These are phyloP conservation scores for Penicillium aurantiogriseum DNA, from an alignment of 2,329 filamentous ascomycete genomes.

Conservation along the genomic window DNA sequence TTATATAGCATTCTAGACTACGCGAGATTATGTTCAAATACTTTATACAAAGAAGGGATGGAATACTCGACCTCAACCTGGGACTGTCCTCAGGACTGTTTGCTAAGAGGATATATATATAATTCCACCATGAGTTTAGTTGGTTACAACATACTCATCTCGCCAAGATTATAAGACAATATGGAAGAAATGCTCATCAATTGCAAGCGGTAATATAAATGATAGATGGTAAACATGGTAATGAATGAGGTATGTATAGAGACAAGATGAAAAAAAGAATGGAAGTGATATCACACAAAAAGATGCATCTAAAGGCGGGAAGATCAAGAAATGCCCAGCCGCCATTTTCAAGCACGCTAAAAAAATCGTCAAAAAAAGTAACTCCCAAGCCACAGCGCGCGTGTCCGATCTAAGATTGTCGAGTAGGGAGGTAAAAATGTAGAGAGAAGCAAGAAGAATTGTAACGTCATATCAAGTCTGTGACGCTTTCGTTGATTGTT, in stretches of 20 bases:
- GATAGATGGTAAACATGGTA: slow-evolving; percentile 8
- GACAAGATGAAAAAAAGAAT: slow-evolving; percentile 10
- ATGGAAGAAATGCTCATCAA: slow-evolving; percentile 1
- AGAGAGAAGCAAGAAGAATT: background rate
- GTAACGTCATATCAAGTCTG: slow-evolving; percentile 1
- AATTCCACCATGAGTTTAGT: too few species aligned
- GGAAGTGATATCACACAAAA: slow-evolving; percentile 11
- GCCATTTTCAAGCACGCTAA: slow-evolving; percentile 13
- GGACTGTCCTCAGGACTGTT: background rate
- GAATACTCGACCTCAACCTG: background rate
- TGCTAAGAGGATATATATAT: background rate
- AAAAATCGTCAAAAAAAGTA: slow-evolving; percentile 9
- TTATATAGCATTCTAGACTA: background rate
- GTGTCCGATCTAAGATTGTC: slow-evolving; percentile 5
- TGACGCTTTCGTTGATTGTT: slow-evolving; percentile 4
- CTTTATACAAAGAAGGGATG: background rate
- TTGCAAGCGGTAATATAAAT: slow-evolving; percentile 5
- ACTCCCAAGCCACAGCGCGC: slow-evolving; percentile 1
- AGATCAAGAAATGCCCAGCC: slow-evolving; percentile 2
- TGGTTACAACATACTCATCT: too few species aligned
- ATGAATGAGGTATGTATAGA: slow-evolving; percentile 11
- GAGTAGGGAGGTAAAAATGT: background rate
- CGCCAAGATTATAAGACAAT: background rate
- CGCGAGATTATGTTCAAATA: background rate
- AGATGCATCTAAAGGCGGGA: slow-evolving; percentile 7